Evolutionary conservation across 148 eudicot genomes (phyloP).

Genomic region (Cornus florida): DNA sequence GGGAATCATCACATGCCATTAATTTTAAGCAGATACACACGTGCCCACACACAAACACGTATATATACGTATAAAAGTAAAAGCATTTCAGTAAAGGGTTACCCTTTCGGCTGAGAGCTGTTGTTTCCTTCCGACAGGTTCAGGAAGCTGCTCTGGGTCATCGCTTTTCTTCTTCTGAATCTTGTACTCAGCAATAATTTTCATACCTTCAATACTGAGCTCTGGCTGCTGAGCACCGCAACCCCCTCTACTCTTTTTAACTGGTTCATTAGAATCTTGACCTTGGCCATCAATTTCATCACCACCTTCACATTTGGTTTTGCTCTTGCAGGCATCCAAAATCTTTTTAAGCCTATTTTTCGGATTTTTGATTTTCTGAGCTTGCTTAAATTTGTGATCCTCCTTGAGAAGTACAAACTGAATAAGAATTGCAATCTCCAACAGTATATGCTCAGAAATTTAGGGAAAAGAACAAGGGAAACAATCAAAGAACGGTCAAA

Average conservation of each 20-base stretch:
- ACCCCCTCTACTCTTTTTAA: conserved; percentile 73
- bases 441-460: background rate
- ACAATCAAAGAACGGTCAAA: background rate
- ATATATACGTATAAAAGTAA: no score
- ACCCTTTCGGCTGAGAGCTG: conserved; percentile 85
- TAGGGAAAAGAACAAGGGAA: background rate
- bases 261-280: conserved; percentile 64
- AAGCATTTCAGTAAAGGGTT: background rate
- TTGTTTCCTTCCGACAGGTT: conserved; percentile 84
- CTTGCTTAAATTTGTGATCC: conserved; percentile 84
- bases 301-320: conserved; percentile 95
- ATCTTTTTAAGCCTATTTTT: conserved; percentile 83
- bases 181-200: conserved; percentile 73
- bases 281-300: conserved; percentile 76
- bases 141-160: conserved; percentile 77
- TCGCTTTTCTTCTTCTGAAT: conserved; percentile 69
- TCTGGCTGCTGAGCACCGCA: conserved; percentile 88
- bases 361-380: conserved; percentile 80
- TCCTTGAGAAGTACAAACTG: conserved; percentile 45
- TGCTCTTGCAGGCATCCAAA: conserved; percentile 88
- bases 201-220: conserved; percentile 82
- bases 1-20: background rate
- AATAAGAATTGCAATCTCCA: background rate
- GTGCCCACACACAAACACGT: background rate
- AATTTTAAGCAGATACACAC: background rate